Percentiles rank a stretch among this genome's conserved stretches.
Conservation (phyloP, 179 eudicot species). For the Heliamphora pulchella region DNA sequence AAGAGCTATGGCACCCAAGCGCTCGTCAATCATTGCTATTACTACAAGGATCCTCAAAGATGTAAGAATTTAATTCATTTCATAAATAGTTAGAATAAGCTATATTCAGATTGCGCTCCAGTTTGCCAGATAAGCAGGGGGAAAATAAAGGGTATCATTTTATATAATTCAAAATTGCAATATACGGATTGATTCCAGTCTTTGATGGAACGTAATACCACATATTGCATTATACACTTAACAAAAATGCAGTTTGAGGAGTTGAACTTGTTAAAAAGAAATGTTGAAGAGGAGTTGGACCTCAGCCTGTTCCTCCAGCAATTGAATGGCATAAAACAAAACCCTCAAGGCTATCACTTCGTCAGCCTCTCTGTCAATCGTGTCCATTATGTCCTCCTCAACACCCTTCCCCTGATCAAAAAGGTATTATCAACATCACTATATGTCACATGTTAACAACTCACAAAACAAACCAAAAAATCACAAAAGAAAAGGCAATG, state of each 20-base stretch:
- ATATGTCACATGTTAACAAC: neutral
- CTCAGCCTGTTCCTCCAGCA: slow-evolving; percentile 99
- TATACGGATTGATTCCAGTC: neutral
- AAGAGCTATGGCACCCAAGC: neutral
- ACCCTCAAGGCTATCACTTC: slow-evolving; percentile 99
- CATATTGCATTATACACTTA: too few species aligned
- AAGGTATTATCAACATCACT: slow-evolving; percentile 13
- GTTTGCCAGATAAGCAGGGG: neutral
- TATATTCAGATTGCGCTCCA: neutral
- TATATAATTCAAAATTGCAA: neutral
- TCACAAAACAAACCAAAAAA: too few species aligned
- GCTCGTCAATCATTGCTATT: neutral
- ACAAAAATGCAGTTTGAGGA: too few species aligned
- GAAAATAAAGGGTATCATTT: too few species aligned
- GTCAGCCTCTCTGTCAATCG: slow-evolving; percentile 99
- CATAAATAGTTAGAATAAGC: neutral
- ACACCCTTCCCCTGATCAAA: slow-evolving; percentile 62
- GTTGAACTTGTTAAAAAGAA: too few species aligned
- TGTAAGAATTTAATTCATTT: neutral
- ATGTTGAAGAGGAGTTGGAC: slow-evolving; percentile 27
- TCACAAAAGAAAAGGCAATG: too few species aligned
- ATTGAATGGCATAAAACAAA: slow-evolving; percentile 97
- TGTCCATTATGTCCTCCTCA: slow-evolving; percentile 98
- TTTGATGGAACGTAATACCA: neutral
- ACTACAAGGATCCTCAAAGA: neutral